Evolutionary conservation across 1,284 basidiomycete species (phyloP).

Genomic region (Malassezia dermatis): DNA sequence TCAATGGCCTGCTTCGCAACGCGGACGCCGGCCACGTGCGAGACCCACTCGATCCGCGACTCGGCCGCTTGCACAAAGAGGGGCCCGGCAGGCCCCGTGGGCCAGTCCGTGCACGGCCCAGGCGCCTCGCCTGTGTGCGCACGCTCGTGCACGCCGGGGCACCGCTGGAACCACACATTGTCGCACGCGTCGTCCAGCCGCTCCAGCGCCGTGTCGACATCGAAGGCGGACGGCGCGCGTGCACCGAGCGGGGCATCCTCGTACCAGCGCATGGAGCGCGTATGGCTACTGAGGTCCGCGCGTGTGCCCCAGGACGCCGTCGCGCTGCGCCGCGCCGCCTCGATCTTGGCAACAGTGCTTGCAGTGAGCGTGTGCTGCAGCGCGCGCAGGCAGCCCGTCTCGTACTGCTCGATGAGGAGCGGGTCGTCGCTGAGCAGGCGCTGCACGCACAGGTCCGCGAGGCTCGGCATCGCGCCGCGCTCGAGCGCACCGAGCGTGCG

Average conservation of each 20-base stretch:
- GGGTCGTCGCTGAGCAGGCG: slow-evolving; percentile 27
- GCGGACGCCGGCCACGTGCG: slow-evolving; percentile 35
- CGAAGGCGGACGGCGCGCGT: background rate
- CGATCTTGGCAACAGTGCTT: slow-evolving; percentile 23
- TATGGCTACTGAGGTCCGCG: slow-evolving; percentile 3
- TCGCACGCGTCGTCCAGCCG: slow-evolving; percentile 8
- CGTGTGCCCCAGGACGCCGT: slow-evolving; percentile 31
- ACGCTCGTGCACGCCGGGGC: background rate
- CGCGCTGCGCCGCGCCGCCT: slow-evolving; percentile 37
- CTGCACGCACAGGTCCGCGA: slow-evolving; percentile 35
- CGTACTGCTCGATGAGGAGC: slow-evolving; percentile 34
- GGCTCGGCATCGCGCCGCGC: slow-evolving; percentile 18
- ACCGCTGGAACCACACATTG: slow-evolving; percentile 16
- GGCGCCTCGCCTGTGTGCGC: background rate
- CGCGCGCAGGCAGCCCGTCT: slow-evolving; percentile 31
- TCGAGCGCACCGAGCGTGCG: slow-evolving; percentile 22
- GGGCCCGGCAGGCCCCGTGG: slow-evolving; percentile 13
- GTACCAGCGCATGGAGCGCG: slow-evolving; percentile 5
- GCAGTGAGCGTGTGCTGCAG: slow-evolving; percentile 24
- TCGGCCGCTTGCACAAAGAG: slow-evolving; percentile 30
- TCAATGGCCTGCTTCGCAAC: slow-evolving; percentile 25
- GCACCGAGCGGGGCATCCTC: background rate
- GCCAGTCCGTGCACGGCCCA: slow-evolving; percentile 8
- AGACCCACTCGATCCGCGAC: slow-evolving; percentile 38
- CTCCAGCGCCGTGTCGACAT: slow-evolving; percentile 11